A percentile compares a stretch with the other conserved stretches of the same genome.
phyloP scores from a whole-genome alignment of 2,329 filamentous ascomycete genomes.

The Talaromyces sp. region DNA sequence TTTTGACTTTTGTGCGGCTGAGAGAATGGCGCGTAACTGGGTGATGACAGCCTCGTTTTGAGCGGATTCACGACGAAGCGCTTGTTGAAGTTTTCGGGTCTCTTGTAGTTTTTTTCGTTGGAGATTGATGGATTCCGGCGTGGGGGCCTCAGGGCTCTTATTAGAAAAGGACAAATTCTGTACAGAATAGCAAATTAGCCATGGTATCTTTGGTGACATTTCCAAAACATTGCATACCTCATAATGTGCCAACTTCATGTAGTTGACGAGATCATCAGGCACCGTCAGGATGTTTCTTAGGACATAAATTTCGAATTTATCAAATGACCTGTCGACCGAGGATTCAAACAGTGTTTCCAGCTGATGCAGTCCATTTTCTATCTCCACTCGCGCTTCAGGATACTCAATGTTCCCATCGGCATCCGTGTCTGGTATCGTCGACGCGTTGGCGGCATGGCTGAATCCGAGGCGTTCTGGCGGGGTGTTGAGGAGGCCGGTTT shows the following conservation, averaged over 20 bases:
- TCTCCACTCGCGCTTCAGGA: constrained; percentile 60
- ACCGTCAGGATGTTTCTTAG: constrained; percentile 78
- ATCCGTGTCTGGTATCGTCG: constrained; percentile 42
- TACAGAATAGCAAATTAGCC: not conserved
- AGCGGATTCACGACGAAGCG: constrained; percentile 63
- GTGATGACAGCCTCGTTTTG: constrained; percentile 67
- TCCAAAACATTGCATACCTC: constrained; percentile 46
- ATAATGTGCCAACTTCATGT: constrained; percentile 82
- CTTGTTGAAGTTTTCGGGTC: constrained; percentile 67
- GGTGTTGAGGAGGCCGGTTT: constrained; percentile 70
- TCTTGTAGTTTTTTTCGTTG: constrained; percentile 71
- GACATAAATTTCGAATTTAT: constrained; percentile 84
- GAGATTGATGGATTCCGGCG: constrained; percentile 63
- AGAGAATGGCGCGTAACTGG: constrained; percentile 58
- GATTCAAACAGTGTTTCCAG: constrained; percentile 76
- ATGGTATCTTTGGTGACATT: not conserved
- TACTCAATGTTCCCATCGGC: constrained; percentile 42
- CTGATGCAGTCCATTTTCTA: constrained; percentile 83
- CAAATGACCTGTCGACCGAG: constrained; percentile 78
- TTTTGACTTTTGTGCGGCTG: constrained; percentile 20
- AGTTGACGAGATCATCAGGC: constrained; percentile 65
- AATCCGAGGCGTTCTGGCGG: constrained; percentile 80
- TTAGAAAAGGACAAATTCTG: constrained; percentile 34
- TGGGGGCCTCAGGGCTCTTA: constrained; percentile 42
- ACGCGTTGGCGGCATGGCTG: constrained; percentile 43